Conservation (phyloP, 2,329 filamentous ascomycete genomes). For the Colletotrichum sp. region DNA sequence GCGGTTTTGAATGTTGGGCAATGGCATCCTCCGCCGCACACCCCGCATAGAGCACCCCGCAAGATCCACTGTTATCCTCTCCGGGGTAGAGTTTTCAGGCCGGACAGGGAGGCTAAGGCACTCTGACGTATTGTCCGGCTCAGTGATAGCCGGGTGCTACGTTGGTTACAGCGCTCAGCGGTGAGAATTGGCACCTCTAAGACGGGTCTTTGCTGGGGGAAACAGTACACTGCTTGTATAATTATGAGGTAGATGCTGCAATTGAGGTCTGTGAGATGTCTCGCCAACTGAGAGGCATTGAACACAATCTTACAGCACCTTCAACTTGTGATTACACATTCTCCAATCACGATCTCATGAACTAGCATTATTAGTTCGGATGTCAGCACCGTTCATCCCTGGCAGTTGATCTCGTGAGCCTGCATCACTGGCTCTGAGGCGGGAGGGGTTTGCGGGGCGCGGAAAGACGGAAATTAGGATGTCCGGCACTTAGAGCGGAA, state of each 20-base stretch:
- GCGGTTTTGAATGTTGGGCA: neutral
- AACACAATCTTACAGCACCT: neutral
- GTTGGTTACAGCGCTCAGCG: neutral
- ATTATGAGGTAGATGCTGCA: neutral
- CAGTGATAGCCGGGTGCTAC: neutral
- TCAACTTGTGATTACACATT: neutral
- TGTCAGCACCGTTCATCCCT: neutral
- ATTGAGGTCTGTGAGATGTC: neutral
- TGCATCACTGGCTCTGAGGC: neutral
- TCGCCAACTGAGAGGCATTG: neutral
- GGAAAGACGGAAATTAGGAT: neutral
- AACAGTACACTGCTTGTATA: neutral
- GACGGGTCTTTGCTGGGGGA: neutral
- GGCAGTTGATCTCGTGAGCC: neutral
- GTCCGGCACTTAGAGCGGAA: neutral
- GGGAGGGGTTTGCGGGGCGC: neutral
- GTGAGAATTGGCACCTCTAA: neutral
- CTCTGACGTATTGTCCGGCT: neutral
- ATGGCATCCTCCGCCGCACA: neutral
- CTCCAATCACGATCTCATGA: neutral
- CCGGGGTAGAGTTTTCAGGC: neutral
- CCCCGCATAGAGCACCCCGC: neutral
- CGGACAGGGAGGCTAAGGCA: neutral
- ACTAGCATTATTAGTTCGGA: neutral
- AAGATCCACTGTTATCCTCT: neutral